phyloP scores from a whole-genome alignment of 164 flowering plant genomes.

The Tetracentron sinense region DNA sequence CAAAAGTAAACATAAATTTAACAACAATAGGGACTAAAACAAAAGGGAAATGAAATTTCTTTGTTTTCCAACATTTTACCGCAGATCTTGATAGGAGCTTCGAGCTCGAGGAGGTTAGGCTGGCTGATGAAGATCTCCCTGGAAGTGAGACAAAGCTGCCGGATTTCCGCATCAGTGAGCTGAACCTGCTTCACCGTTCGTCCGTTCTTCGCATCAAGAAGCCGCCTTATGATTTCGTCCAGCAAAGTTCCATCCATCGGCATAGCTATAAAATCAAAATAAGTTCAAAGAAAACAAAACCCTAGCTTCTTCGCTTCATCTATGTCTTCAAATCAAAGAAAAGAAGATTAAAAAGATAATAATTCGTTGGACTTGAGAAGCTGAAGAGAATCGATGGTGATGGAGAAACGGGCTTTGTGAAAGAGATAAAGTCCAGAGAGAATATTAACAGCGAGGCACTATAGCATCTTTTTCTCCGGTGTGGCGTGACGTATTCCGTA shows the following conservation, averaged over 20 bases:
- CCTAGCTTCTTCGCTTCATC: not conserved
- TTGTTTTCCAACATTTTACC: conserved; percentile 32
- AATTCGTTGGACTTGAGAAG: not conserved
- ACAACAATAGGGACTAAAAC: too few species aligned
- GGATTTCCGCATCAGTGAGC: conserved; percentile 50
- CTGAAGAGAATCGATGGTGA: not conserved
- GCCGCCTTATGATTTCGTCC: conserved; percentile 45
- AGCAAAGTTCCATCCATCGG: conserved; percentile 33
- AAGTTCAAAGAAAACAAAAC: not conserved
- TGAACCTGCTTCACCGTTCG: conserved; percentile 51
- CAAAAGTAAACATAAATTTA: too few species aligned
- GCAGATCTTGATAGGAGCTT: conserved; percentile 58
- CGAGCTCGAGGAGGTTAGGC: conserved; percentile 55
- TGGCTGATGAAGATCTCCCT: conserved; percentile 43
- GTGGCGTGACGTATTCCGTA: too few species aligned
- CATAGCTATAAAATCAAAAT: not conserved
- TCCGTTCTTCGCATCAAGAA: conserved; percentile 38
- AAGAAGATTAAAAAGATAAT: not conserved
- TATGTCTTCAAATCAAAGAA: not conserved
- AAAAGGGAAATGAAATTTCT: too few species aligned
- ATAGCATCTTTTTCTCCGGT: not conserved
- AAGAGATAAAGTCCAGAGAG: not conserved
- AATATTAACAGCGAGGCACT: not conserved
- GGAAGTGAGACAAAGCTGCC: conserved; percentile 42
- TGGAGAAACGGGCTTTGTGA: not conserved